Evolutionary conservation across 1,284 basidiomycete species (phyloP).

Genomic region (Malassezia brasiliensis): DNA sequence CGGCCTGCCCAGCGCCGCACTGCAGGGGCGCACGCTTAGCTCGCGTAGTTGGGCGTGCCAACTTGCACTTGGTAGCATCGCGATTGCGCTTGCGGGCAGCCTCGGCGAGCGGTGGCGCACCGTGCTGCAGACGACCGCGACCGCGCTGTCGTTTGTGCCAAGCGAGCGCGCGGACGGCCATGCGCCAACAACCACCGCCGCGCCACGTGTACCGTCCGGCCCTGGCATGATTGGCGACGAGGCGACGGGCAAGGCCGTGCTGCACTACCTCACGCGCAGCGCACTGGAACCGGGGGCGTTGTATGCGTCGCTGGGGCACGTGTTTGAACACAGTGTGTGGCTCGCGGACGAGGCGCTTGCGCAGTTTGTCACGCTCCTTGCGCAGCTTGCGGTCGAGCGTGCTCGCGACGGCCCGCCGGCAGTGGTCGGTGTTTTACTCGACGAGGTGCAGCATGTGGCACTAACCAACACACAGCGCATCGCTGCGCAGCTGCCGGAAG

Average conservation of each 20-base stretch:
- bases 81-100: slow-evolving; percentile 70
- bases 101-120: slow-evolving; percentile 82
- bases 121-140: slow-evolving; percentile 58
- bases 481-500: slow-evolving; percentile 63
- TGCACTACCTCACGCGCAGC: background rate
- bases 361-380: slow-evolving; percentile 1
- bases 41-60: slow-evolving; percentile 83
- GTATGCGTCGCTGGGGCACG: background rate
- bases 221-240: background rate
- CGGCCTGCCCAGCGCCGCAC: slow-evolving; percentile 10
- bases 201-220: background rate
- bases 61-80: slow-evolving; percentile 67
- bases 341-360: background rate
- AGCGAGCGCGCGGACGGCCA: background rate
- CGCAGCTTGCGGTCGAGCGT: background rate
- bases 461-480: slow-evolving; percentile 75
- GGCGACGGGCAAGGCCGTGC: background rate
- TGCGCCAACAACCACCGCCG: background rate
- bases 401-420: slow-evolving; percentile 67
- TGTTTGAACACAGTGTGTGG: slow-evolving; percentile 1
- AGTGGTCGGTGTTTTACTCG: slow-evolving; percentile 67
- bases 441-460: slow-evolving; percentile 68
- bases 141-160: slow-evolving; percentile 19
- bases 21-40: slow-evolving; percentile 55
- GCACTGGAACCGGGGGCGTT: background rate